Evolutionary conservation across 2,329 filamentous ascomycete species (phyloP).

Genomic region (Cladorrhinum sp.): DNA sequence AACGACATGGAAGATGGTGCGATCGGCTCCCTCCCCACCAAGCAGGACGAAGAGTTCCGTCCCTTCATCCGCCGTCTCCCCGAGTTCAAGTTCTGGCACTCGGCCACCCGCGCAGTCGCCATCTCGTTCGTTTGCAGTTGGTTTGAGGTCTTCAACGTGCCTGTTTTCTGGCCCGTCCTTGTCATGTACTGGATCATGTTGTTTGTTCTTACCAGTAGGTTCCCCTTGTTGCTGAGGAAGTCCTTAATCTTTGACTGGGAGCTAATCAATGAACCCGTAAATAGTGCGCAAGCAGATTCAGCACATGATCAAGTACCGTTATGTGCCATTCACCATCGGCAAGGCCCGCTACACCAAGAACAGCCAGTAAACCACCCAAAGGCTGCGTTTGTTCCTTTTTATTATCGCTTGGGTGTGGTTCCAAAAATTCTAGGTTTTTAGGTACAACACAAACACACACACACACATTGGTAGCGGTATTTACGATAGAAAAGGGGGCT

Average conservation of each 20-base stretch:
- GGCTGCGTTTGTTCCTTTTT: neutral
- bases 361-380: constrained; percentile 45
- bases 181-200: constrained; percentile 99
- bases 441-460: no score
- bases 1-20: constrained; percentile 95
- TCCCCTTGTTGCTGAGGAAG: neutral
- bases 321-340: constrained; percentile 88
- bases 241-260: neutral
- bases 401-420: neutral
- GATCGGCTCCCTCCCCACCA: constrained; percentile 78
- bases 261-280: constrained; percentile 13
- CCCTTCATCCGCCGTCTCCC: constrained; percentile 94
- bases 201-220: constrained; percentile 90
- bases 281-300: constrained; percentile 98
- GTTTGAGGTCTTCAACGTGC: constrained; percentile 92
- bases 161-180: constrained; percentile 97
- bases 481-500: neutral
- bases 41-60: constrained; percentile 95
- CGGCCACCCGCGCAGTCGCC: constrained; percentile 79
- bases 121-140: constrained; percentile 87
- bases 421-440: neutral
- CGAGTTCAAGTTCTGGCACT: constrained; percentile 99
- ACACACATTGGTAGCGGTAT: neutral
- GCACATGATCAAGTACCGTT: constrained; percentile 99
- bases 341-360: constrained; percentile 76